phyloP scores from a whole-genome alignment of 1,284 basidiomycete species.

The Golubevia sp. region DNA sequence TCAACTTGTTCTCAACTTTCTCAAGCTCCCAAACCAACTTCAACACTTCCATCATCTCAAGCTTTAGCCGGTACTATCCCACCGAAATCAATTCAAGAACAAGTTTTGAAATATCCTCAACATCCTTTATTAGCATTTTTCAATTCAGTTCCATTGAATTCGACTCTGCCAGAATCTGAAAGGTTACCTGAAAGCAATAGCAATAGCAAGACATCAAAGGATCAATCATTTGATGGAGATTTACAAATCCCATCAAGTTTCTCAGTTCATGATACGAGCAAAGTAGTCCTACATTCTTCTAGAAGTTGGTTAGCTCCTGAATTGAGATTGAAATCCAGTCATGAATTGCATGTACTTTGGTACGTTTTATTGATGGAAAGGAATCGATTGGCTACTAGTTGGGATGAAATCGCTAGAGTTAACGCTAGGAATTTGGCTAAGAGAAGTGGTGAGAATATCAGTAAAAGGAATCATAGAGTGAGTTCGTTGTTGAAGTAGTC shows the following conservation, averaged over 20 bases:
- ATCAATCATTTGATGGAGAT: no score
- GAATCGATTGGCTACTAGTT: constrained; percentile 44
- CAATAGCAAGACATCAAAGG: no score
- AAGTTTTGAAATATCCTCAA: constrained; percentile 27
- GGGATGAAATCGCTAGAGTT: constrained; percentile 43
- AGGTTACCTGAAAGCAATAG: no score
- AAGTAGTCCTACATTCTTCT: no score
- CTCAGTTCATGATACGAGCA: no score
- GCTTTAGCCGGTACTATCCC: constrained; percentile 15
- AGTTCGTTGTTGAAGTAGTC: constrained; percentile 6
- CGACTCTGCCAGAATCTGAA: constrained; percentile 4
- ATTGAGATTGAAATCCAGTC: constrained; percentile 42
- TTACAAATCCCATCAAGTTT: no score
- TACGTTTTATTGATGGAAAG: constrained; percentile 53
- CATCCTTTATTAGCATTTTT: constrained; percentile 56
- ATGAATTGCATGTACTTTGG: constrained; percentile 57
- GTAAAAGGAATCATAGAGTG: constrained; percentile 42
- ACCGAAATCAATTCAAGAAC: constrained; percentile 9
- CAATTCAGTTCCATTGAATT: constrained; percentile 21
- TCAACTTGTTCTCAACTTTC: not conserved
- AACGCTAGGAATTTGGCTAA: constrained; percentile 28
- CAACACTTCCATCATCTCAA: constrained; percentile 16
- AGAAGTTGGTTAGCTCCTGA: constrained; percentile 46
- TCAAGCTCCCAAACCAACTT: not conserved
- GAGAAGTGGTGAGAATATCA: constrained; percentile 34